Percentiles rank a stretch among this genome's conserved stretches.
Conservation (phyloP, 2,329 filamentous ascomycete species). For the Botryosphaeria agaves region DNA sequence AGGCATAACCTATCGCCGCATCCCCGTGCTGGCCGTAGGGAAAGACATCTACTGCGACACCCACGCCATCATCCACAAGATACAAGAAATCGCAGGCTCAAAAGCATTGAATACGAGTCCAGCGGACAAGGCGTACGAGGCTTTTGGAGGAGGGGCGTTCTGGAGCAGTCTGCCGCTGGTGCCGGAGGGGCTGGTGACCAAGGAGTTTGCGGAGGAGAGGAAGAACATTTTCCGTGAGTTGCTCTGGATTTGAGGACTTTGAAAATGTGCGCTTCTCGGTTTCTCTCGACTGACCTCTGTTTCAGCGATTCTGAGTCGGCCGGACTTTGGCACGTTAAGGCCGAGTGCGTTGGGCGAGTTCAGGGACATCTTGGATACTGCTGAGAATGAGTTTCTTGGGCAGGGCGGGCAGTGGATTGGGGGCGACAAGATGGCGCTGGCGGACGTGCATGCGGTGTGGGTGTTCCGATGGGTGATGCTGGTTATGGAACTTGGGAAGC, state of each 20-base stretch:
- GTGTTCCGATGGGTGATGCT: neutral
- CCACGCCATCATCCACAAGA: slow-evolving; percentile 46
- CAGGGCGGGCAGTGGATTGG: neutral
- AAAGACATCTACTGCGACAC: slow-evolving; percentile 53
- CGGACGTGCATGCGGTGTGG: neutral
- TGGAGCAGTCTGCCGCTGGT: neutral
- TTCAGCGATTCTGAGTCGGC: neutral
- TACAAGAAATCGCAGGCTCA: slow-evolving; percentile 25
- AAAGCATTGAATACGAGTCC: neutral
- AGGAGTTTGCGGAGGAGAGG: neutral
- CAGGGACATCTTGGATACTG: neutral
- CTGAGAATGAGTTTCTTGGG: neutral
- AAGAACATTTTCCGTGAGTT: neutral
- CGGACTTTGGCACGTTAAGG: neutral
- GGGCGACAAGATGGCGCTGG: neutral
- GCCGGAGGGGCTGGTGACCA: neutral
- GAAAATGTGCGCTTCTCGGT: no score
- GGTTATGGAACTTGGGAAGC: neutral
- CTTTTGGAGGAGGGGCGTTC: neutral
- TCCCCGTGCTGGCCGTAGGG: slow-evolving; percentile 49
- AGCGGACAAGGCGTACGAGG: neutral
- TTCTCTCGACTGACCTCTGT: neutral
- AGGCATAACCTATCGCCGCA: slow-evolving; percentile 49
- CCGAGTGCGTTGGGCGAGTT: neutral
- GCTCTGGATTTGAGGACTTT: no score